Evolutionary conservation across 352 stramenopile species (phyloP), one percentile per base, ranked within the genome.

Genomic region (Phytophthora tubulina): DNA sequence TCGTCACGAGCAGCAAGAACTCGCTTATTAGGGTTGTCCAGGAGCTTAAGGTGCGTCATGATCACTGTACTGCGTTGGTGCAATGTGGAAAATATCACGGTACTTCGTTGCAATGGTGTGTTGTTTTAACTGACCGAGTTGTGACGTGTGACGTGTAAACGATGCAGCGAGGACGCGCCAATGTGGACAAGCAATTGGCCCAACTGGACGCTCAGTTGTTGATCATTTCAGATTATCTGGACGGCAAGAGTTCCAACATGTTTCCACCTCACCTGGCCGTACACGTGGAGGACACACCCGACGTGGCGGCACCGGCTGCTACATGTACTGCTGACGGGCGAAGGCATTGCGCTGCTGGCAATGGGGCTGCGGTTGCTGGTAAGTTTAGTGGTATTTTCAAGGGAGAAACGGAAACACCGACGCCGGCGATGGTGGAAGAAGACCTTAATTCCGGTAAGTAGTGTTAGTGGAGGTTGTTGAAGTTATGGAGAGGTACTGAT

Each of bases 131-230:
- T 60, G 36, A 67, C 41, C 7, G 51, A 50, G 3, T 27, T 56
- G 30, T 63, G n/a, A 53, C 45, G 27, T 69, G 30, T 32, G 54
- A 42, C 27, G 50, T 58, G 30, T 14, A 7, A 50, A 27, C 17
- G 27, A 33, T 61, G 30, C 60, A 92, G 75, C 76, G 82, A 74
- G 84, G 80, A 62, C 77, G 84, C 31, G 75, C 62, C 7, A 69
- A 82, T 67, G 70, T 91, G 54, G 79, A 91, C 15, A 79, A 84
- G 41, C 82, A 93, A 39, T 74, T 94, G 31, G 58, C 62, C n/a
- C 77, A 91, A 53, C 60, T 94, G 15, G 87, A 94, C 61, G 71
- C 32, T 6, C 80, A 92, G 51, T 57, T 94, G 45, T 46, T 94
- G 35, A 62, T 78, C 44, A 80, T 94, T 32, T 85, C 75, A 30